A percentile compares a stretch with the other conserved stretches of the same genome.
These are phyloP conservation scores for Blastobotrys serpentis DNA, from an alignment of 1,139 yeast genomes.

Conservation along the genomic window DNA sequence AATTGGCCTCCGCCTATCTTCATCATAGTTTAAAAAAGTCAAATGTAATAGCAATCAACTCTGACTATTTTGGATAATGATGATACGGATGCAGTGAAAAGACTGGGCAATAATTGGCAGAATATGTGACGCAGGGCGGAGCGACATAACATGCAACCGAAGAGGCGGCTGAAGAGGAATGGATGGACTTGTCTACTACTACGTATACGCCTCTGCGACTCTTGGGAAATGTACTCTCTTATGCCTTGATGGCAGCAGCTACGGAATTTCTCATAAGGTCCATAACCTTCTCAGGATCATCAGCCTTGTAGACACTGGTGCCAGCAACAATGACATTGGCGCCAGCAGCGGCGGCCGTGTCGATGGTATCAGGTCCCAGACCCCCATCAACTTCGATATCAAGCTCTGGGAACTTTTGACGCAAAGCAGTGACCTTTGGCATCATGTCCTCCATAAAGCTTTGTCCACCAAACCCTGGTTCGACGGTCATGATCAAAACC, in stretches of 20 bases:
- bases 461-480: conserved; percentile 99
- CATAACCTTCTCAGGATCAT: conserved; percentile 73
- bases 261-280: conserved; percentile 64
- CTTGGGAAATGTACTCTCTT: background rate
- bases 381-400: conserved; percentile 98
- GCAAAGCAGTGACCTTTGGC: conserved; percentile 83
- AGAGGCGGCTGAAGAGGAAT: too few species aligned
- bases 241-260: conserved; percentile 6
- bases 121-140: too few species aligned
- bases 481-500: conserved; percentile 97
- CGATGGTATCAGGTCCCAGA: conserved; percentile 77
- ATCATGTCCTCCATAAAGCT: conserved; percentile 93
- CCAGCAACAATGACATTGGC: conserved; percentile 99
- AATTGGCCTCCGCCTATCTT: too few species aligned
- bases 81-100: too few species aligned
- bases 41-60: too few species aligned
- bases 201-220: too few species aligned
- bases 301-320: conserved; percentile 84
- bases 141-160: too few species aligned
- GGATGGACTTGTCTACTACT: too few species aligned
- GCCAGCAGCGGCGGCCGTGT: conserved; percentile 86
- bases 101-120: too few species aligned
- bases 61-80: too few species aligned
- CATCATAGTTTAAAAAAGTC: too few species aligned
- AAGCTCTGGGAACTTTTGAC: conserved; percentile 70